Conservation (phyloP, 2,329 filamentous ascomycete genomes). For the Neopestalotiopsis rosae region DNA sequence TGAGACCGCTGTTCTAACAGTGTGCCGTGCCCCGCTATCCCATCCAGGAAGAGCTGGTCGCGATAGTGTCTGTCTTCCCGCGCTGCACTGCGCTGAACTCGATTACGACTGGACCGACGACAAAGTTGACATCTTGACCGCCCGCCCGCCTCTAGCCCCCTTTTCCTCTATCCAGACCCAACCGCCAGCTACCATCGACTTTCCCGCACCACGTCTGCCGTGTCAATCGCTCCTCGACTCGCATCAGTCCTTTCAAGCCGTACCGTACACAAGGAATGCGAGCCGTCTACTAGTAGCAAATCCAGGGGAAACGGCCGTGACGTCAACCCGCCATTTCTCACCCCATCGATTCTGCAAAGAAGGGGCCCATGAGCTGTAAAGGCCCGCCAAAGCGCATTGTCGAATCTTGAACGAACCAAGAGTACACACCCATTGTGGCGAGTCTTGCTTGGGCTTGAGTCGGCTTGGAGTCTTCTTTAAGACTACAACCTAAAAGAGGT, state of each 20-base stretch:
- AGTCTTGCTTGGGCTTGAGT: not conserved
- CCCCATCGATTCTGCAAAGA: not conserved
- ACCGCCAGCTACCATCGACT: not conserved
- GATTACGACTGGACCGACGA: not conserved
- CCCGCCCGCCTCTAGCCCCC: not conserved
- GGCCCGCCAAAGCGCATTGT: not conserved
- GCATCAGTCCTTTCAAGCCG: not conserved
- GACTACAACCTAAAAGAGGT: not conserved
- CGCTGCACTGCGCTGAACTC: not conserved
- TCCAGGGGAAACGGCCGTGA: slow-evolving; percentile 11
- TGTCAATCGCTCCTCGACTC: not conserved
- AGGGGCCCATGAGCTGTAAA: not conserved
- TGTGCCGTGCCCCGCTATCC: not conserved
- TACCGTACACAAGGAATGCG: slow-evolving; percentile 7
- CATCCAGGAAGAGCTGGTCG: slow-evolving; percentile 4
- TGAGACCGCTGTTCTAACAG: not conserved
- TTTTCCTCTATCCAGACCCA: not conserved
- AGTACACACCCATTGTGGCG: not conserved
- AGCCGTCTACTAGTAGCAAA: not conserved
- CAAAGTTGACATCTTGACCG: not conserved
- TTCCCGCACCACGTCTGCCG: not conserved
- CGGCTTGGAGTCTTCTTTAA: not conserved
- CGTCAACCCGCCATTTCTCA: slow-evolving; percentile 11
- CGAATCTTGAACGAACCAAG: not conserved
- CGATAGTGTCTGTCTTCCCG: not conserved